Percentiles rank a stretch among this genome's conserved stretches.
phyloP scores from a whole-genome alignment of 495 filamentous ascomycete genomes.

The Penicillium robsamsonii region DNA sequence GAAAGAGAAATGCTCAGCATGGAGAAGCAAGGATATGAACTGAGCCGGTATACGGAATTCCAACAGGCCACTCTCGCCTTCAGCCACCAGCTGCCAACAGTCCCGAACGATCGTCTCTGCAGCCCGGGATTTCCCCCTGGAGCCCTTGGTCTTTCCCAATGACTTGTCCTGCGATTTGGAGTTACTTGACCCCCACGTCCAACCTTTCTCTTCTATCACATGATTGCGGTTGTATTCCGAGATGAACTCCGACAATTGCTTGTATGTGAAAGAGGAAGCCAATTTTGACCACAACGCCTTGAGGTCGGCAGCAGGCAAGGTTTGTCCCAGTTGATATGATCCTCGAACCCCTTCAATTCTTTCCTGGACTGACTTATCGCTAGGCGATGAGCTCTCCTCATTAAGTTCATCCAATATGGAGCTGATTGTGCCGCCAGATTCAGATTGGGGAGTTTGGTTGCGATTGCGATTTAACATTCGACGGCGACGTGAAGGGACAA shows the following conservation, averaged over 20 bases:
- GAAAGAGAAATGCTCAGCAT: slow-evolving; percentile 40
- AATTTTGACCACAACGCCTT: slow-evolving; percentile 28
- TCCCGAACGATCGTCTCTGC: slow-evolving; percentile 42
- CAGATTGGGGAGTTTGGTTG: slow-evolving; percentile 3
- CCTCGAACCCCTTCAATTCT: slow-evolving; percentile 29
- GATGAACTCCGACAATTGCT: slow-evolving; percentile 37
- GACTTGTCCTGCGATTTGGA: background rate
- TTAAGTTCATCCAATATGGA: slow-evolving; percentile 35
- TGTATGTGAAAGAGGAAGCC: slow-evolving; percentile 33
- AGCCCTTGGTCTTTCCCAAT: slow-evolving; percentile 15
- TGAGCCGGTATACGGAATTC: slow-evolving; percentile 36
- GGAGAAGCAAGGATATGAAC: slow-evolving; percentile 28
- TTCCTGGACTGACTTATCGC: slow-evolving; percentile 12
- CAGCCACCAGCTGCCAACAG: slow-evolving; percentile 42
- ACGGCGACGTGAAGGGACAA: slow-evolving; percentile 28
- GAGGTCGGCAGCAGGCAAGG: slow-evolving; percentile 28
- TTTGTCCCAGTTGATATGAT: slow-evolving; percentile 20
- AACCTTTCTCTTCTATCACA: background rate
- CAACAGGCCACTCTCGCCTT: slow-evolving; percentile 41
- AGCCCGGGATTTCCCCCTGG: slow-evolving; percentile 34
- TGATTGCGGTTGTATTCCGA: background rate
- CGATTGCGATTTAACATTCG: slow-evolving; percentile 6
- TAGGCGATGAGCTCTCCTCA: slow-evolving; percentile 13
- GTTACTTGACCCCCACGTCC: slow-evolving; percentile 27
- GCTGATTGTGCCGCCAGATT: slow-evolving; percentile 15